A percentile compares a stretch with the other conserved stretches of the same genome.
phyloP scores from a whole-genome alignment of 495 filamentous ascomycete species.

The Tuber borchii region DNA sequence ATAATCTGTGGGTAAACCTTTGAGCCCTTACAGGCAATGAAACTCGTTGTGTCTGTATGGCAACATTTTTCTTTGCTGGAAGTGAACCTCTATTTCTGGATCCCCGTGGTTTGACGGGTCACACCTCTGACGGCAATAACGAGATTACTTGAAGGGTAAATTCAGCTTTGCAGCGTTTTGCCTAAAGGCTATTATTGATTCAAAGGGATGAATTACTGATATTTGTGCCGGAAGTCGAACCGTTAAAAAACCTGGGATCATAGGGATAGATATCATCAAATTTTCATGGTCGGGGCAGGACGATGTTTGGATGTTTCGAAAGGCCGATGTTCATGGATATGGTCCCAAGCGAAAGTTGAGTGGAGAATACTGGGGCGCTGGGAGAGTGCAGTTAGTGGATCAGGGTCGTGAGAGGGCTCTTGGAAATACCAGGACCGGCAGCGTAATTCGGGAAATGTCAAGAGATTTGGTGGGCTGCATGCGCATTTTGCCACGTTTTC shows the following conservation, averaged over 20 bases:
- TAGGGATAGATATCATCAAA: neutral
- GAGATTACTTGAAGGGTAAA: neutral
- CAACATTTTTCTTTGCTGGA: neutral
- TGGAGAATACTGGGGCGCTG: neutral
- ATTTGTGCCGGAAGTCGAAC: neutral
- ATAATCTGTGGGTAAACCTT: neutral
- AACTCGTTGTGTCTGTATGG: neutral
- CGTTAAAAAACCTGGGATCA: neutral
- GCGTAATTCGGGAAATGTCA: neutral
- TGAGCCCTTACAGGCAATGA: neutral
- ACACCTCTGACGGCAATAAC: neutral
- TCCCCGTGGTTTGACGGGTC: neutral
- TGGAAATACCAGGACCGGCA: neutral
- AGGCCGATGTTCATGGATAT: neutral
- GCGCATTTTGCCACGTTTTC: slow-evolving; percentile 36
- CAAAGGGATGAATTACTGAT: neutral
- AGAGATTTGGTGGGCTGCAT: slow-evolving; percentile 19
- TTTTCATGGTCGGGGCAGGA: neutral
- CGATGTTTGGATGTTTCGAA: neutral
- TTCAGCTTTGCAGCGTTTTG: neutral
- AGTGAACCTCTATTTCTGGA: neutral
- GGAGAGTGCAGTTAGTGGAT: neutral
- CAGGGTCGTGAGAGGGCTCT: neutral
- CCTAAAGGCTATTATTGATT: neutral
- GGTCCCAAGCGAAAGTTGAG: neutral